Evolutionary conservation across 2,329 filamentous ascomycete species (phyloP), one percentile per base, ranked within the genome.

Genomic region (Paecilomyces formosus): DNA sequence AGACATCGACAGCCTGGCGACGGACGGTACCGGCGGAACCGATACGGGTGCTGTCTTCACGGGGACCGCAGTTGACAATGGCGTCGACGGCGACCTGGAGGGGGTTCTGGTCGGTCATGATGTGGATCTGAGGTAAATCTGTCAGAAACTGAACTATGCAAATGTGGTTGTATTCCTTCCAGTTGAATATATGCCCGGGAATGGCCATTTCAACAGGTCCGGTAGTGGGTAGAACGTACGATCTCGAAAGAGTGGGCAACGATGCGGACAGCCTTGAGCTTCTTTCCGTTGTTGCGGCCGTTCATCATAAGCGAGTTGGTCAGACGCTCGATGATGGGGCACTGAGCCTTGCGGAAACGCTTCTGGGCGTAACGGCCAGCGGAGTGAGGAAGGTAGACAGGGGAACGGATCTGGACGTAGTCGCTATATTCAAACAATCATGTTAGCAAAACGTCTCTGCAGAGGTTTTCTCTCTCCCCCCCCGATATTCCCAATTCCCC

Each of bases 271-370:
- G 94, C 95, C 92, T 96, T 97, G 78, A 97, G 88, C 91, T 99
- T 99, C 90, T 99, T 99, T 82, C 94, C 94, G 90, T 97, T 99
- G 90, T 99, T 99, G 83, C 94, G 94, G 82, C 94, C 94, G 88
- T 99, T 96, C 93, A 97, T 97, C 95, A 99, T 99, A 79, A 99
- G 88, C 62, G 94, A 97, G 90, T 99, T 99, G 86, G 94, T 99
- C 74, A 99, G 88, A 80, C 94, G 93, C 90, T 99, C 94, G 78
- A 99, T 97, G 88, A 99, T 97, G 75, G 94, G 94, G 90, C 94
- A 99, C 87, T 97, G 95, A 79, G 95, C 94, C 89, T 99, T 99
- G 85, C 94, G 90, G 91, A 99, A 99, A 78, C 95, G 89, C 92
- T 99, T 99, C 83, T 88, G 87, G 78, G 94, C 94, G 87, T 96